phyloP scores from a whole-genome alignment of 345 rosid genomes.

The Lumnitzera littorea region DNA sequence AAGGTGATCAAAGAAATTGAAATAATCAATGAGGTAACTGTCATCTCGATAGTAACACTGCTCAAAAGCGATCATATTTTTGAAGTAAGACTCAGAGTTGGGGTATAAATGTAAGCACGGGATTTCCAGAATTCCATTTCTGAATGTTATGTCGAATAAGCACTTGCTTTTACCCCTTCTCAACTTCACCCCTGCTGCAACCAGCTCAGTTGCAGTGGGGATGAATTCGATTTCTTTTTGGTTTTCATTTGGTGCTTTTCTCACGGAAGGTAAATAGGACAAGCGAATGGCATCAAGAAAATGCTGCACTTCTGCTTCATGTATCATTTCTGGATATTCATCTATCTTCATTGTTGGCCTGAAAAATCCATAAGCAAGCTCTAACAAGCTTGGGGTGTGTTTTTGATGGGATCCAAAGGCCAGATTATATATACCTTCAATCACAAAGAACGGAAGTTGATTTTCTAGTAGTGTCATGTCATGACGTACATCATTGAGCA shows the following conservation, averaged over 20 bases:
- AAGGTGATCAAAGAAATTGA: not conserved
- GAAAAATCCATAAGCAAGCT: not conserved
- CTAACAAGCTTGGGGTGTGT: not conserved
- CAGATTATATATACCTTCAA: slow-evolving; percentile 4
- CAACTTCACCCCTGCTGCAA: slow-evolving; percentile 8
- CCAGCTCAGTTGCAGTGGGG: slow-evolving; percentile 8
- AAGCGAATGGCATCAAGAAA: slow-evolving; percentile 10
- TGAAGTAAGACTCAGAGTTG: not conserved
- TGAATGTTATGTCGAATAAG: slow-evolving; percentile 7
- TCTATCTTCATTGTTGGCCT: not conserved
- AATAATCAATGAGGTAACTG: not conserved
- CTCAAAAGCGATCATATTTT: slow-evolving; percentile 15
- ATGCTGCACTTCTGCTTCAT: slow-evolving; percentile 1
- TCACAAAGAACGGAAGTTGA: slow-evolving; percentile 21
- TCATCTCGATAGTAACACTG: not conserved
- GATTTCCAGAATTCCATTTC: slow-evolving; percentile 12
- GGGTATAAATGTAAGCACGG: not conserved
- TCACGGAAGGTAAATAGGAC: not conserved
- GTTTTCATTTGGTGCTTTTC: not conserved
- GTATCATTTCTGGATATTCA: not conserved
- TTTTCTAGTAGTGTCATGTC: slow-evolving; percentile 22
- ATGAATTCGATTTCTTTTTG: not conserved
- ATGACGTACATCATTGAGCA: not conserved
- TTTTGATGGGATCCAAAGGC: not conserved
- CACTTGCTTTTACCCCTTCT: not conserved